Evolutionary conservation across 768 basidiomycete genomes (phyloP).

Genomic region (Xanthoconium purpureum): DNA sequence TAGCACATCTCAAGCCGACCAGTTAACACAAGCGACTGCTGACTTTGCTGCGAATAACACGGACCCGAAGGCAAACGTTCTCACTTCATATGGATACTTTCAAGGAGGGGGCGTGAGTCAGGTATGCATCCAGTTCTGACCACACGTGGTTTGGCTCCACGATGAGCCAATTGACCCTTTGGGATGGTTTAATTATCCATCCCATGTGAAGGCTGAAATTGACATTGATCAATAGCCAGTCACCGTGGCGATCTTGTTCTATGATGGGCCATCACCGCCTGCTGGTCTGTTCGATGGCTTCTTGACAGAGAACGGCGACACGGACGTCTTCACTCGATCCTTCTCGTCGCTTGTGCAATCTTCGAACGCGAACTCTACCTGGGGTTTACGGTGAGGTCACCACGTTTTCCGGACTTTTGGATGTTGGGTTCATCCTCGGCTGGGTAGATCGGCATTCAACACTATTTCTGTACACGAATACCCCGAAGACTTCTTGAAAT

Average conservation of each 20-base stretch:
- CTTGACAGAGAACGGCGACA: slow-evolving; percentile 11
- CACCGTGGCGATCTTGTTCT: slow-evolving; percentile 46
- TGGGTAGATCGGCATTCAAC: slow-evolving; percentile 22
- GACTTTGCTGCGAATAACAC: slow-evolving; percentile 19
- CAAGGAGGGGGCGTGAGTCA: slow-evolving; percentile 31
- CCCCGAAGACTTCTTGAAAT: slow-evolving; percentile 17
- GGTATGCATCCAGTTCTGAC: slow-evolving; percentile 28
- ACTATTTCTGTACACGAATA: slow-evolving; percentile 24
- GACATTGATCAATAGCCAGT: slow-evolving; percentile 9
- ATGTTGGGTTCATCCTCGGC: neutral
- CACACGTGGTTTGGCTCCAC: slow-evolving; percentile 1
- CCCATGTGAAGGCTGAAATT: slow-evolving; percentile 1
- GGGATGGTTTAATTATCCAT: neutral
- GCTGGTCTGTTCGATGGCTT: slow-evolving; percentile 32
- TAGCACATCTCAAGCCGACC: slow-evolving; percentile 12
- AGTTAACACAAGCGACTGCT: slow-evolving; percentile 25
- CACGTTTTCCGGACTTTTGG: neutral
- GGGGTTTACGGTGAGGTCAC: slow-evolving; percentile 23
- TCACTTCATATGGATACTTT: slow-evolving; percentile 39
- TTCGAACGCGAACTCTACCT: slow-evolving; percentile 15
- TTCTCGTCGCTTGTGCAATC: slow-evolving; percentile 26
- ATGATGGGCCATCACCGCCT: slow-evolving; percentile 43
- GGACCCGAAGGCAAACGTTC: slow-evolving; percentile 33
- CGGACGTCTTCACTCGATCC: slow-evolving; percentile 18
- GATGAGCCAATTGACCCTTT: neutral